Evolutionary conservation across 2,329 filamentous ascomycete genomes (phyloP).

Genomic region (Nemania sp.): DNA sequence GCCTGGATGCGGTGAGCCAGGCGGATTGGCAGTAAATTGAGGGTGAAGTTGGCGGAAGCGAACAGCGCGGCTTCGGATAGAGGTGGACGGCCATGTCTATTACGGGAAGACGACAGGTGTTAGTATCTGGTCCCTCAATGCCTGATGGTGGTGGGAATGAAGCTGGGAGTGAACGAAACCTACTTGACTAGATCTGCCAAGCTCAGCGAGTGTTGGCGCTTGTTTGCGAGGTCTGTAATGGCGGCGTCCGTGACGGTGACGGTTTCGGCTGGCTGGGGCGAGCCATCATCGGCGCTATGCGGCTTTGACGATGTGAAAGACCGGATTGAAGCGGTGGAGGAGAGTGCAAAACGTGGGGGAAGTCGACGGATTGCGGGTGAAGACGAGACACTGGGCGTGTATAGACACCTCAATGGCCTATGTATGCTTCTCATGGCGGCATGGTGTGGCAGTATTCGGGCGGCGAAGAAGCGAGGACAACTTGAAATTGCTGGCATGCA

Average conservation of each 20-base stretch:
- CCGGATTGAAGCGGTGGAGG: conserved; percentile 31
- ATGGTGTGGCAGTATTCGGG: conserved; percentile 50
- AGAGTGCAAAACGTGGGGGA: conserved; percentile 30
- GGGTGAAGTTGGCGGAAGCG: conserved; percentile 93
- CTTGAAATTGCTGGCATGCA: not conserved
- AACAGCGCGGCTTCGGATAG: conserved; percentile 84
- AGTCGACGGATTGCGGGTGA: conserved; percentile 20
- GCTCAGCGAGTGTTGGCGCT: conserved; percentile 83
- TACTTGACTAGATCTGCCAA: conserved; percentile 91
- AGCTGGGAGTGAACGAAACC: conserved; percentile 40
- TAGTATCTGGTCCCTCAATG: conserved; percentile 5
- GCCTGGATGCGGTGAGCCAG: conserved; percentile 95
- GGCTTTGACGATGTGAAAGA: conserved; percentile 30
- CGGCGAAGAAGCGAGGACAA: conserved; percentile 30
- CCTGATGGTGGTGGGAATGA: not conserved
- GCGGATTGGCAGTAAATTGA: conserved; percentile 89
- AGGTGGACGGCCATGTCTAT: conserved; percentile 81
- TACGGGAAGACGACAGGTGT: not conserved
- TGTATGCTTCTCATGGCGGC: conserved; percentile 60
- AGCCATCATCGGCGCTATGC: conserved; percentile 45
- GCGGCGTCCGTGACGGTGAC: conserved; percentile 76
- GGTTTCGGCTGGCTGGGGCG: conserved; percentile 59
- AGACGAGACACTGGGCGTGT: conserved; percentile 44
- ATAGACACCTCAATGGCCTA: conserved; percentile 56
- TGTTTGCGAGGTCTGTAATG: conserved; percentile 80